These are phyloP conservation scores for Amphibolis antarctica DNA, from an alignment of 106 monocot species.

Conservation along the genomic window DNA sequence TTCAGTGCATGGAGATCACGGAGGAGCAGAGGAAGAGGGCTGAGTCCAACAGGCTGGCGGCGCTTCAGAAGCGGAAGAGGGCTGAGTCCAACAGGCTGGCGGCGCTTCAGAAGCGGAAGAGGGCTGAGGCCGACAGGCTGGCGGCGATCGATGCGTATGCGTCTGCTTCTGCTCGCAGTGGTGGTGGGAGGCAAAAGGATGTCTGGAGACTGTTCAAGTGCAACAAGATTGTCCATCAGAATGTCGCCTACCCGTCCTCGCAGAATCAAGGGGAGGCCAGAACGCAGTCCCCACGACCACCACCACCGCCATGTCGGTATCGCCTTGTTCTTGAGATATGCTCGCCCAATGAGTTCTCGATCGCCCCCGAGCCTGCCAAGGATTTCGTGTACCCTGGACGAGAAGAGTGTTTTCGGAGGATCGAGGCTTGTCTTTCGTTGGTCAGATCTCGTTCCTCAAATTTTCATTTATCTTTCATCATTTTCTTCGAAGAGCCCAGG, in stretches of 20 bases:
- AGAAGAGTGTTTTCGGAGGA: conserved; percentile 37
- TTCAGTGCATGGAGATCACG: conserved; percentile 56
- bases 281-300: conserved; percentile 3
- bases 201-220: conserved; percentile 60
- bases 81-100: conserved; percentile 90
- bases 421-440: conserved; percentile 33
- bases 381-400: conserved; percentile 50
- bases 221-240: conserved; percentile 20
- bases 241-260: background rate
- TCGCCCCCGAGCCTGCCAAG: conserved; percentile 36
- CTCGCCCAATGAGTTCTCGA: conserved; percentile 70
- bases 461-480: background rate
- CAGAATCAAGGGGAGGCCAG: background rate
- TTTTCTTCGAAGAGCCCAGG: no score
- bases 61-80: conserved; percentile 75
- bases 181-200: background rate
- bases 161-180: background rate
- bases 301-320: conserved; percentile 22
- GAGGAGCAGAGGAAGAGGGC: conserved; percentile 81
- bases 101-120: conserved; percentile 79
- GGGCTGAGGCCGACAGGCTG: conserved; percentile 2
- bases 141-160: conserved; percentile 39
- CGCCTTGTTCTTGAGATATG: conserved; percentile 61
- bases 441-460: conserved; percentile 15
- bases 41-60: conserved; percentile 90